Conservation (phyloP, 2,329 filamentous ascomycete genomes). For the Eutypella sp. region DNA sequence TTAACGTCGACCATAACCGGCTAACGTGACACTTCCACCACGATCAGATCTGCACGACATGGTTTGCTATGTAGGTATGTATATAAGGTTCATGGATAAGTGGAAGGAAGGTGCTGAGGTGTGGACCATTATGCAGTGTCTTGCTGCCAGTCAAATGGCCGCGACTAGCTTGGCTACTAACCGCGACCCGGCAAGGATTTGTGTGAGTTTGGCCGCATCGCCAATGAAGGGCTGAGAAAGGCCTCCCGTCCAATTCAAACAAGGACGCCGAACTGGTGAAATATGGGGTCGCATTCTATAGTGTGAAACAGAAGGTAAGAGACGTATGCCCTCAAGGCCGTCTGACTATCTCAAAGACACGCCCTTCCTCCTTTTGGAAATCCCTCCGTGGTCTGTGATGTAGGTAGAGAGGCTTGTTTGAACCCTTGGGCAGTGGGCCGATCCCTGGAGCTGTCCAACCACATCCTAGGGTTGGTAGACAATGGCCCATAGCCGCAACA, state of each 20-base stretch:
- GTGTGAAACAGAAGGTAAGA: not conserved
- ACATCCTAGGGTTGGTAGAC: no score
- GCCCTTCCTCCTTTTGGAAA: not conserved
- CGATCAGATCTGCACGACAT: no score
- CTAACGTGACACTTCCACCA: no score
- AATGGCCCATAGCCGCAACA: no score
- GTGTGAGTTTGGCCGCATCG: not conserved
- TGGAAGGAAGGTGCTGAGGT: not conserved
- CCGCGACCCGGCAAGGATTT: not conserved
- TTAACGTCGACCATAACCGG: no score
- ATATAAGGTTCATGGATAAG: no score
- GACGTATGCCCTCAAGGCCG: not conserved
- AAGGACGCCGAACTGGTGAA: not conserved
- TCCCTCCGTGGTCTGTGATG: not conserved
- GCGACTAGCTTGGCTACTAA: not conserved
- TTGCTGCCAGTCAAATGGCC: not conserved
- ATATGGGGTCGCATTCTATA: not conserved
- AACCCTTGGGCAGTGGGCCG: no score
- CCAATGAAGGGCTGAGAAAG: not conserved
- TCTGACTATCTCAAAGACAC: not conserved
- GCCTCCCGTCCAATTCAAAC: not conserved
- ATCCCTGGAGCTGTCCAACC: no score
- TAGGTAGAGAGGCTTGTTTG: no score
- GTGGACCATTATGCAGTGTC: not conserved
- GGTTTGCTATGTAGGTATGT: no score